Conservation (phyloP, 257 asterid species). For the Capsicum baccatum region DNA sequence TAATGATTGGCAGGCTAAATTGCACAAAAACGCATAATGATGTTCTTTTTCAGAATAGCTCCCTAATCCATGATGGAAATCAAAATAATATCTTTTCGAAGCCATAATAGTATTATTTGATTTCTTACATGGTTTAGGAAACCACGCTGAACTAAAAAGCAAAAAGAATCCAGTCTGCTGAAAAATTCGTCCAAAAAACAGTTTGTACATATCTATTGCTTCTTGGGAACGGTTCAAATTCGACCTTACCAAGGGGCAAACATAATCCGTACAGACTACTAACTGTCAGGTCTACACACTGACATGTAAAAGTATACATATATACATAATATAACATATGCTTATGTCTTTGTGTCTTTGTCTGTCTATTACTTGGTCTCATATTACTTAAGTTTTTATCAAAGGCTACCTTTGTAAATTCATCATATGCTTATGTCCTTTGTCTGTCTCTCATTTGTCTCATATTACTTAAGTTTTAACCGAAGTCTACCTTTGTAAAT, state of each 20-base stretch:
- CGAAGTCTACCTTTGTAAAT: slow-evolving; percentile 25
- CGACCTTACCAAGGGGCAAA: slow-evolving; percentile 12
- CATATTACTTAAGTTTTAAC: slow-evolving; percentile 27
- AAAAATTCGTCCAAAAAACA: background rate
- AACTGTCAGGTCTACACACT: background rate
- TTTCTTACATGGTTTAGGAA: background rate
- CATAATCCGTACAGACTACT: background rate
- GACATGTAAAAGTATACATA: background rate
- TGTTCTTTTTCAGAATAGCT: background rate
- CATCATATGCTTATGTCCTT: background rate
- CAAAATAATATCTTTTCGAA: background rate
- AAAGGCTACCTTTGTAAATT: background rate
- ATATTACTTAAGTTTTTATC: slow-evolving; percentile 27
- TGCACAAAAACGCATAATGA: background rate
- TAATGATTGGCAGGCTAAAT: background rate
- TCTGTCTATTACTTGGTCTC: slow-evolving; percentile 16
- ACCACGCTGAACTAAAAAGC: background rate
- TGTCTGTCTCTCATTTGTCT: slow-evolving; percentile 10
- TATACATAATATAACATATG: background rate
- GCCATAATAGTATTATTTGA: background rate
- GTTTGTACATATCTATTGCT: background rate
- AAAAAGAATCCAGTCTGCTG: background rate
- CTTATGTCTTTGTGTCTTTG: background rate
- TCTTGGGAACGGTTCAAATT: background rate
- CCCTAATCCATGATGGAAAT: background rate